Evolutionary conservation across 331 rosid species (phyloP).

Genomic region (Malus hybrid): DNA sequence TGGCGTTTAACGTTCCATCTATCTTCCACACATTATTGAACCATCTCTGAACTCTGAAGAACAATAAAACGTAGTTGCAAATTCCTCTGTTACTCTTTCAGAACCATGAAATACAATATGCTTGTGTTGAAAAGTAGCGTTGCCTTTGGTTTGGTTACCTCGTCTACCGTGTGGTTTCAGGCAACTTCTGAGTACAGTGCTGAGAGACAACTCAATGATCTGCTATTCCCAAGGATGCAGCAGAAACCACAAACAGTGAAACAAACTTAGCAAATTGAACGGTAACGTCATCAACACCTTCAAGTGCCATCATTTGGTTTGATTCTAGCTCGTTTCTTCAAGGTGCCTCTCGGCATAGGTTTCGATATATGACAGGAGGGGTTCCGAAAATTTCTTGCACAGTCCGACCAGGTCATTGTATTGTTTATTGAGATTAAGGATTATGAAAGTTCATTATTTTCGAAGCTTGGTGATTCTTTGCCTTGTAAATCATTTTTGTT

Average conservation of each 20-base stretch:
- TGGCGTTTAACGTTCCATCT: not conserved
- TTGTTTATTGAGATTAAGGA: conserved; percentile 22
- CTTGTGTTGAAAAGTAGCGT: not conserved
- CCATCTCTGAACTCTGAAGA: not conserved
- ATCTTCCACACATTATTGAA: not conserved
- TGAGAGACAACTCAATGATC: conserved; percentile 74
- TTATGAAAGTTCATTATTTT: conserved; percentile 31
- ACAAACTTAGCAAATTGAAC: conserved; percentile 57
- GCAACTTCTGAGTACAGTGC: conserved; percentile 83
- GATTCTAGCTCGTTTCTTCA: conserved; percentile 20
- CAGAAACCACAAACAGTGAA: conserved; percentile 52
- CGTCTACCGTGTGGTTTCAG: conserved; percentile 34
- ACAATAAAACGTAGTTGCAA: not conserved
- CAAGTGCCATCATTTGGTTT: conserved; percentile 4
- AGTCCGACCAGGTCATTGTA: conserved; percentile 5
- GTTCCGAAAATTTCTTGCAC: conserved; percentile 13
- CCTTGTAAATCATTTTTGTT: not conserved
- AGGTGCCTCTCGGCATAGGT: conserved; percentile 8
- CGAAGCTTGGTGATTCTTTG: not conserved
- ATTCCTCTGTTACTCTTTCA: not conserved
- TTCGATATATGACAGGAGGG: conserved; percentile 23
- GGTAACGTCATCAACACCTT: conserved; percentile 9
- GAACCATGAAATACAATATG: not conserved
- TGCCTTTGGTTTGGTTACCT: not conserved
- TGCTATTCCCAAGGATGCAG: conserved; percentile 60